Base-by-base conservation (phyloP, 2,329 filamentous ascomycete genomes). In the Aspergillus phoenicis region DNA sequence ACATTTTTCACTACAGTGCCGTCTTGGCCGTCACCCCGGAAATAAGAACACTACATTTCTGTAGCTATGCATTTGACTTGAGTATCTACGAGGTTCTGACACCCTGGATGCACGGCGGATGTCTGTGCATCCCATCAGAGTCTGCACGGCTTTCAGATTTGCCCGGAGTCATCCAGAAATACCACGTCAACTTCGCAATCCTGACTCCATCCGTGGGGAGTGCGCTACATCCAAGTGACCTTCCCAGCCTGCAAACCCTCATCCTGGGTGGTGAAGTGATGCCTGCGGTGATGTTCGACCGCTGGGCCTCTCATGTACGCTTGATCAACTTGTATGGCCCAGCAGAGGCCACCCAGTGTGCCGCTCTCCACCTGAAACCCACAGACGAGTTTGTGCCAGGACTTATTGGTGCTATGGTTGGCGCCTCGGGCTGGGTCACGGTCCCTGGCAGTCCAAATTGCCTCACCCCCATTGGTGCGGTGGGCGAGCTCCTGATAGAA, bases 101-200 rank as follows among this genome's bases (percentile, higher is more conserved):
- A 13, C 63, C 64, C 6, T 43, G 64, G 22, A 39, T 60, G 2
- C 39, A 55, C 26, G 67, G 64, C 15, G 64, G 64, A 5, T 60
- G 57, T 30, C 30, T 68, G 11, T 86, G 84, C 56, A 75, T 86
- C 0, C 83, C 84, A 0, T 77, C 79, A 0, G 69, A 78, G 0
- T 62, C 73, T 2, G 78, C 82, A 58, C 71, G 79, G 36, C 63
- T 78, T 1, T 72, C 77, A 39, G 77, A 83, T 55, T 74, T 85
- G 5, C 71, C 75, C 0, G 78, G 77, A 0, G 77, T 76, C 1
- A 80, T 85, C 38, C 59, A 49, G 4, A 20, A 26, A 13, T 52
- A 52, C 22, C 56, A 54, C 13, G 51, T 33, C 15, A 55, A 61
- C 36, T 60, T 49, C 51, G 54, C 61, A 24, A 43, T 33, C 6